Conservation (phyloP, 2,329 filamentous ascomycete species). For the Colletotrichum limetticola region DNA sequence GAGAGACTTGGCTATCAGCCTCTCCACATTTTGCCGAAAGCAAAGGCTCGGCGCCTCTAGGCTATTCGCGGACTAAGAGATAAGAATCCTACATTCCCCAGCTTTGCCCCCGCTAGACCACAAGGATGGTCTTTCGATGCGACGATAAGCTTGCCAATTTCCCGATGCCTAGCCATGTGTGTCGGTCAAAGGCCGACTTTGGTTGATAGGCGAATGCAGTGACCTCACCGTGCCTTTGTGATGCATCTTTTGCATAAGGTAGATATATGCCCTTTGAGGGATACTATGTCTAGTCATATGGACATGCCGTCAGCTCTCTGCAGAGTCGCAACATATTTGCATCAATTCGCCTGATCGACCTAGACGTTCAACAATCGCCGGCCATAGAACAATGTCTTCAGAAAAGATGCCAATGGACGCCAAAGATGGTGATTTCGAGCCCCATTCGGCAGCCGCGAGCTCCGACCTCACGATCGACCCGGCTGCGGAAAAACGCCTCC, state of each 20-base stretch:
- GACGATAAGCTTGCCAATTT: slow-evolving; percentile 15
- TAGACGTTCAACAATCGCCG: too few relatives aligned
- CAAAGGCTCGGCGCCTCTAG: neutral
- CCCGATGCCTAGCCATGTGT: slow-evolving; percentile 10
- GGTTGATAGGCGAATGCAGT: slow-evolving; percentile 30
- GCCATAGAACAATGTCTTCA: neutral
- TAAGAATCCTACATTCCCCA: slow-evolving; percentile 24
- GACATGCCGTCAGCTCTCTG: neutral
- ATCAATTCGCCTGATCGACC: neutral
- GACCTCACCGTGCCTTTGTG: slow-evolving; percentile 15
- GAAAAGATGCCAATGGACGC: slow-evolving; percentile 25
- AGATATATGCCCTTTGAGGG: slow-evolving; percentile 22
- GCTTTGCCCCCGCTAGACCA: slow-evolving; percentile 17
- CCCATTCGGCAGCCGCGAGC: neutral
- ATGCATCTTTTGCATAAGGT: neutral
- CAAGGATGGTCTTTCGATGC: slow-evolving; percentile 22
- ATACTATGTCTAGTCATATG: neutral
- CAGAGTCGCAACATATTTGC: neutral
- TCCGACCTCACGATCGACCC: slow-evolving; percentile 18
- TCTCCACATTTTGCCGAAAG: slow-evolving; percentile 28
- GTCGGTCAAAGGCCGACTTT: slow-evolving; percentile 14
- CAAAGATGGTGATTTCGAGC: slow-evolving; percentile 20
- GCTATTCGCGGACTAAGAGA: slow-evolving; percentile 3
- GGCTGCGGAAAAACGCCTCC: slow-evolving; percentile 31
- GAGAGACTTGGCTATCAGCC: neutral